Percentiles rank a stretch among this genome's conserved stretches.
Conservation (phyloP, 257 asterid genomes). For the Anisodus acutangulus region DNA sequence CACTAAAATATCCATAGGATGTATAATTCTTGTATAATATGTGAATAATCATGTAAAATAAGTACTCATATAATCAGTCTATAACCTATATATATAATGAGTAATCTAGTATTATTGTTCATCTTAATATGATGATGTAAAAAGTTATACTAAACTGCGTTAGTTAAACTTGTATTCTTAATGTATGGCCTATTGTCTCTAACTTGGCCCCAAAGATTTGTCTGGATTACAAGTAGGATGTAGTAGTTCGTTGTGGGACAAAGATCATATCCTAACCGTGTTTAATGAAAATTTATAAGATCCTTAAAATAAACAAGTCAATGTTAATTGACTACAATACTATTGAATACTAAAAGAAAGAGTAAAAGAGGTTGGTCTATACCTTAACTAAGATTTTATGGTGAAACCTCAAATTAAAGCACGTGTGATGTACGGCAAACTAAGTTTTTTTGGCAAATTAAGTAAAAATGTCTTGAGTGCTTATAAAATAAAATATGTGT, state of each 20-base stretch:
- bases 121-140: neutral
- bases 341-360: too few species aligned
- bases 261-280: slow-evolving; percentile 7
- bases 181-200: slow-evolving; percentile 23
- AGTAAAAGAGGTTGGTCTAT: too few species aligned
- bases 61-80: too few species aligned
- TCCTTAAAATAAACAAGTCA: slow-evolving; percentile 22
- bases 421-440: neutral
- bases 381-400: neutral
- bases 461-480: neutral
- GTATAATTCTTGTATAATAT: too few species aligned
- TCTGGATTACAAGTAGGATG: neutral
- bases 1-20: too few species aligned
- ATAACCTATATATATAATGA: neutral
- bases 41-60: too few species aligned
- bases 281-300: neutral
- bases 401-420: neutral
- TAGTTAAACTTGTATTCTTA: neutral
- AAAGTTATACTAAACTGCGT: neutral
- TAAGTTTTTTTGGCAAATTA: neutral
- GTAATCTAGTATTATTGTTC: neutral
- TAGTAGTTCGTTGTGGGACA: slow-evolving; percentile 9
- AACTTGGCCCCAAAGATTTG: slow-evolving; percentile 42
- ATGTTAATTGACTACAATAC: neutral
- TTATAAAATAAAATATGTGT: too few species aligned